Base-by-base conservation (phyloP, 2,329 filamentous ascomycete genomes). In the Penicillium thymicola region DNA sequence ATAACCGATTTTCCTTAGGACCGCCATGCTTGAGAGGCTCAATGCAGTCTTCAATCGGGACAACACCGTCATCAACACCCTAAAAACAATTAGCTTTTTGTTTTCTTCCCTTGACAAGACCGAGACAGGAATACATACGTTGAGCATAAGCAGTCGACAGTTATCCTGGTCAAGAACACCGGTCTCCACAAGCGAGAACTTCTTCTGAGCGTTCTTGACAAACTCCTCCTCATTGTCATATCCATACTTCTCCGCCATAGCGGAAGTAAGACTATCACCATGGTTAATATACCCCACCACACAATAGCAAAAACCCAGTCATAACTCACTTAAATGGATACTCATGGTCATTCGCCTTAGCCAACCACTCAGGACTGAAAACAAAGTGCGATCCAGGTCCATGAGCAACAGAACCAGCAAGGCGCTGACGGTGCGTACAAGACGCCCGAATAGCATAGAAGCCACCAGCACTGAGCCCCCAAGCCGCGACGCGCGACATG, bases 381-480 rank as follows among this genome's bases (percentile, higher is more conserved):
- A 87, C 87, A 65, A 84, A 78, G 70, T 89, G 85, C 13, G 78
- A 79, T 0, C 85, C 85, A 0, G 85, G 85, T 0, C 85, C 85
- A 71, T 88, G 85, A 2, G 84, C 86, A 21, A 89, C 77, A 23
- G 73, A 72, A 0, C 86, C 87, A 0, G 73, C 70, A 21, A 90
- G 72, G 10, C 74, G 71, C 0, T 76, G 68, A 18, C 75, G 73
- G 68, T 89, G 87, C n/a, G 85, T 89, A 70, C 88, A 85, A 43
- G 86, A 86, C n/a, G 84, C 78, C 18, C 86, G 81, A 37, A 86
- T 78, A 21, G 86, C 86, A 71, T 89, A 88, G 76, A 88, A 89
- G 0, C 86, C 86, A 30, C 87, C 87, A 0, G 82, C 79, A 60
- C 82, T 86, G 34, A 89, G 73, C 0, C 86, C 87, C 86, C 86